Percentiles rank a stretch among this genome's conserved stretches.
Conservation (phyloP, 108 stramenopile species). For the Cyclostephanos tholiformis region DNA sequence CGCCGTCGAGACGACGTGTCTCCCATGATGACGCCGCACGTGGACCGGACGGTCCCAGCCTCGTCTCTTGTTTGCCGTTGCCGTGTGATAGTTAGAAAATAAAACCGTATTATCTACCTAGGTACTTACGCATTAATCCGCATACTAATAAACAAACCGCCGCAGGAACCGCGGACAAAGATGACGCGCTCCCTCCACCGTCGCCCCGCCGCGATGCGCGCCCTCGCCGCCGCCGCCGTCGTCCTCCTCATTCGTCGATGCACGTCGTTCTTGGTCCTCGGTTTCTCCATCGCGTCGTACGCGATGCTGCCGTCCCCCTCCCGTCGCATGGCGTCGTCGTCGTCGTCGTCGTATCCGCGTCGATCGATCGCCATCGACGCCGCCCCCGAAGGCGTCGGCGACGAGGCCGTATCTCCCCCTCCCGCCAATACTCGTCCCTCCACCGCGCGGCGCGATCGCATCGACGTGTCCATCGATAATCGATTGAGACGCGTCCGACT, state of each 20-base stretch:
- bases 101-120: no score
- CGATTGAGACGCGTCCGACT: slow-evolving; percentile 75
- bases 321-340: neutral
- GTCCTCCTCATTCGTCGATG: neutral
- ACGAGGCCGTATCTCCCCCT: neutral
- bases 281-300: neutral
- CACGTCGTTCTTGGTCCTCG: neutral
- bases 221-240: neutral
- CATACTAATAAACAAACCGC: no score
- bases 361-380: no score
- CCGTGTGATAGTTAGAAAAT: no score
- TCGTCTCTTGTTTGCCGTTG: no score
- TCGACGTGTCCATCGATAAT: slow-evolving; percentile 67
- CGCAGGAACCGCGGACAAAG: neutral
- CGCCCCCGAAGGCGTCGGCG: neutral
- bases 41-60: no score
- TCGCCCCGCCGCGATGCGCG: neutral
- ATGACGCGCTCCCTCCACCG: neutral
- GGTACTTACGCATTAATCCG: no score
- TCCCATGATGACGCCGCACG: no score
- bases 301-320: neutral
- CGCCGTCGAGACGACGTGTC: neutral
- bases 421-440: neutral
- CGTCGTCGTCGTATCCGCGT: no score
- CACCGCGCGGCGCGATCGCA: slow-evolving; percentile 7